Percentiles rank a stretch among this genome's conserved stretches.
These are phyloP conservation scores for Sicyos edulis DNA, from an alignment of 306 rosid species.

Conservation along the genomic window DNA sequence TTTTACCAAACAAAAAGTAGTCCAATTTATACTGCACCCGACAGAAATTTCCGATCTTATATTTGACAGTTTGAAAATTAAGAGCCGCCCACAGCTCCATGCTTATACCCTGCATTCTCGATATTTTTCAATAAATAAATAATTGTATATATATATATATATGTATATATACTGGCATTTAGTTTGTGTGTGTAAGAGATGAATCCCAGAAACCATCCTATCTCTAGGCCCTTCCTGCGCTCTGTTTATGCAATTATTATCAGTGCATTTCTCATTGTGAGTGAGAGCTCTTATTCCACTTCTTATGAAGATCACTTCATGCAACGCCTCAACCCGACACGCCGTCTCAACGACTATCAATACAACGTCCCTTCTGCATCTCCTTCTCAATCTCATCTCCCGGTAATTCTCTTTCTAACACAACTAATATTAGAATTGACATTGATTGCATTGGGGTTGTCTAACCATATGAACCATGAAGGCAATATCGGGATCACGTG, in stretches of 20 bases:
- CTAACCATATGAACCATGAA: neutral
- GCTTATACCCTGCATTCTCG: neutral
- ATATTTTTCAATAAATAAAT: neutral
- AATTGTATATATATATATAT: neutral
- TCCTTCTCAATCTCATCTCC: slow-evolving; percentile 11
- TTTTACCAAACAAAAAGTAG: neutral
- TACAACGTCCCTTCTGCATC: neutral
- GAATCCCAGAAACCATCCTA: neutral
- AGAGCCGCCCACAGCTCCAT: neutral
- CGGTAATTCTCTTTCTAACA: neutral
- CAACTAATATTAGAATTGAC: neutral
- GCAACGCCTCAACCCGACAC: slow-evolving; percentile 21
- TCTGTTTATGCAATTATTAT: slow-evolving; percentile 2
- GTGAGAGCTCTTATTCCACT: slow-evolving; percentile 29
- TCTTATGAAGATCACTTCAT: slow-evolving; percentile 12
- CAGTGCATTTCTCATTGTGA: neutral
- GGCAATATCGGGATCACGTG: slow-evolving; percentile 23
- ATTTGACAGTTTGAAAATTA: slow-evolving; percentile 5
- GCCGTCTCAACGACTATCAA: slow-evolving; percentile 1
- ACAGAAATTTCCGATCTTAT: neutral
- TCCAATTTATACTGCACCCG: neutral
- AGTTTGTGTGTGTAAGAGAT: neutral
- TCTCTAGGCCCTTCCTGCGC: neutral
- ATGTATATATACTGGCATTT: neutral
- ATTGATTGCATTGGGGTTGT: slow-evolving; percentile 3